phyloP scores from a whole-genome alignment of 352 stramenopile genomes.

The Globisporangium middletonii region DNA sequence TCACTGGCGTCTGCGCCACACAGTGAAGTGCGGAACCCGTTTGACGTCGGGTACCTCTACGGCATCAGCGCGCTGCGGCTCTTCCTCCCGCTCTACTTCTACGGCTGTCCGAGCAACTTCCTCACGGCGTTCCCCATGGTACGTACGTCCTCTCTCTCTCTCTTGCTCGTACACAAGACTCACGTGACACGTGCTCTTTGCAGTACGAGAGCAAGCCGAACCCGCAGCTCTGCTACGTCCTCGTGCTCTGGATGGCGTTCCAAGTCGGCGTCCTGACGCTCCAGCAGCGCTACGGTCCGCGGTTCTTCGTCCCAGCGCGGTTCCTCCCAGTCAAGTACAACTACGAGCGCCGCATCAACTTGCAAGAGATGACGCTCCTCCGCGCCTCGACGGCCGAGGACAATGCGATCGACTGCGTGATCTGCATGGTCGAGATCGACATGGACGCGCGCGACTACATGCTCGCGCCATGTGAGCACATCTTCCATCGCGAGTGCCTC shows the following conservation, averaged over 20 bases:
- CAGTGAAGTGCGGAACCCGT: constrained; percentile 90
- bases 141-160: constrained; percentile 6
- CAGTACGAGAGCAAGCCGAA: constrained; percentile 74
- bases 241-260: constrained; percentile 90
- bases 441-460: constrained; percentile 89
- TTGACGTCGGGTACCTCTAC: constrained; percentile 94
- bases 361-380: constrained; percentile 60
- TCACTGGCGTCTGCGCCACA: neutral
- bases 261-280: constrained; percentile 90
- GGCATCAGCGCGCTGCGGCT: constrained; percentile 92
- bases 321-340: constrained; percentile 97
- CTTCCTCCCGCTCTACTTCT: constrained; percentile 96
- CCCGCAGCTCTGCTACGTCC: constrained; percentile 53
- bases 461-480: constrained; percentile 95
- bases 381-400: constrained; percentile 48
- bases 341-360: constrained; percentile 88
- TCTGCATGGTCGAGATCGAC: constrained; percentile 84
- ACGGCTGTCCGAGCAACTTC: constrained; percentile 93
- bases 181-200: neutral
- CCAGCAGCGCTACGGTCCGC: constrained; percentile 91
- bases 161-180: neutral
- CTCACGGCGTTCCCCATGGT: constrained; percentile 80
- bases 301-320: constrained; percentile 93
- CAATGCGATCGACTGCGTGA: constrained; percentile 73
- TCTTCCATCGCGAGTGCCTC: constrained; percentile 94